Conservation (phyloP, 179 eudicot species). For the Amaranthus tricolor region DNA sequence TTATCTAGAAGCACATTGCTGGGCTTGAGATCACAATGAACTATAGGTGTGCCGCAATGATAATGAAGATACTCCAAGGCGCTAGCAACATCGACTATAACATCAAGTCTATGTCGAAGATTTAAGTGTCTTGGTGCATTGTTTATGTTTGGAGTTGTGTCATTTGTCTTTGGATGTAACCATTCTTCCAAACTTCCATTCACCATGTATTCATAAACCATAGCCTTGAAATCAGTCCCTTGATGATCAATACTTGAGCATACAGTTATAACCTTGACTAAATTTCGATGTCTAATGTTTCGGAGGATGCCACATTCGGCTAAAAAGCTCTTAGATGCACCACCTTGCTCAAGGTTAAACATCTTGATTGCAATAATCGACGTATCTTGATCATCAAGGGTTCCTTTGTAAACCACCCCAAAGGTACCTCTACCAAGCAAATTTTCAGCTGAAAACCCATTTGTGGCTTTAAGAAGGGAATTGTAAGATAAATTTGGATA, state of each 20-base stretch:
- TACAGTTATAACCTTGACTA: slow-evolving; percentile 12
- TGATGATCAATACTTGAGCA: slow-evolving; percentile 11
- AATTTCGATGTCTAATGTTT: slow-evolving; percentile 18
- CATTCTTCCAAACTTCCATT: slow-evolving; percentile 1
- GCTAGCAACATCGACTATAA: background rate
- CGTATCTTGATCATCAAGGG: background rate
- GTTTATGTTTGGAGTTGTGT: no score
- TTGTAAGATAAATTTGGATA: slow-evolving; percentile 11
- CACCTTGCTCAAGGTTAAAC: background rate
- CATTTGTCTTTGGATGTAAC: background rate
- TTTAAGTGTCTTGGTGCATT: background rate
- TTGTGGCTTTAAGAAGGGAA: slow-evolving; percentile 17
- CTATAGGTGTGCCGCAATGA: no score
- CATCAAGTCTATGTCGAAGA: slow-evolving; percentile 6
- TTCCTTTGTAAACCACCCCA: background rate
- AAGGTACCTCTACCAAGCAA: slow-evolving; percentile 20
- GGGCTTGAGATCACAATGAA: no score
- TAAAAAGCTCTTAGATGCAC: slow-evolving; percentile 14
- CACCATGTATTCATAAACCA: slow-evolving; percentile 8
- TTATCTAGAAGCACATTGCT: no score
- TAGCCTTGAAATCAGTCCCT: slow-evolving; percentile 2
- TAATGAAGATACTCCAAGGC: no score
- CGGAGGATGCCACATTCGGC: slow-evolving; percentile 10
- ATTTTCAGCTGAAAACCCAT: slow-evolving; percentile 16
- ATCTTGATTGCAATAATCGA: slow-evolving; percentile 17